Evolutionary conservation across 2,329 filamentous ascomycete genomes (phyloP), one percentile per base, ranked within the genome.

Genomic region (Xylaria sp.): DNA sequence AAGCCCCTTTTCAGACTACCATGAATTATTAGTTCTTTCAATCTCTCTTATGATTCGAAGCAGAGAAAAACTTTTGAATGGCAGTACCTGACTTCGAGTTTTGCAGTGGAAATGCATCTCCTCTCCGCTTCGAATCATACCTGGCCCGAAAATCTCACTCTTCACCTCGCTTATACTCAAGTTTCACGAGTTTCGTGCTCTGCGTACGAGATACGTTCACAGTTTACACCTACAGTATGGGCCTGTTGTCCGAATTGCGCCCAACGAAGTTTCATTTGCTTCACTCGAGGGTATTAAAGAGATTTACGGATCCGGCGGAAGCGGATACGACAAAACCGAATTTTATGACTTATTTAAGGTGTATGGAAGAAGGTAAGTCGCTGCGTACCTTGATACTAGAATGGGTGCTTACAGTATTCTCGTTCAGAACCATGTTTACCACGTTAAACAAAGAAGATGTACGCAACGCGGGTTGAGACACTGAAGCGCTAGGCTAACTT

Each of bases 241-340:
- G 0, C 84, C 86, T 0, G 84, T 86, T 0, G 87, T 91, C 20
- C 84, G 89, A 4, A 75, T 91, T 37, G 84, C 83, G 0, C 88
- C 88, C 0, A 84, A 84, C 69, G 88, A 91, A 78, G 85, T 89
- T 3, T 86, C 87, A 0, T 90, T 90, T 69, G 84, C 86, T 0
- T 88, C 87, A 1, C 78, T 82, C 9, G 81, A 83, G 9, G 89
- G 86, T 0, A 78, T 90, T 62, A 90, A 88, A 75, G 87, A 90
- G 78, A 90, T 90, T 55, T 91, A 91, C 77, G 84, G 85, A 72
- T 86, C 86, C 0, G 85, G 85, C 0, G 88, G 88, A 3, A 90
- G 87, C 74, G 89, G 88, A 28, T 91, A 88, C 75, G 87, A 91
- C 75, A 91, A 90, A 80, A 89, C 88, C 0, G 85, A 88, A 66